These are phyloP conservation scores for Neurospora sp. DNA, from an alignment of 495 filamentous ascomycete species.

Conservation along the genomic window DNA sequence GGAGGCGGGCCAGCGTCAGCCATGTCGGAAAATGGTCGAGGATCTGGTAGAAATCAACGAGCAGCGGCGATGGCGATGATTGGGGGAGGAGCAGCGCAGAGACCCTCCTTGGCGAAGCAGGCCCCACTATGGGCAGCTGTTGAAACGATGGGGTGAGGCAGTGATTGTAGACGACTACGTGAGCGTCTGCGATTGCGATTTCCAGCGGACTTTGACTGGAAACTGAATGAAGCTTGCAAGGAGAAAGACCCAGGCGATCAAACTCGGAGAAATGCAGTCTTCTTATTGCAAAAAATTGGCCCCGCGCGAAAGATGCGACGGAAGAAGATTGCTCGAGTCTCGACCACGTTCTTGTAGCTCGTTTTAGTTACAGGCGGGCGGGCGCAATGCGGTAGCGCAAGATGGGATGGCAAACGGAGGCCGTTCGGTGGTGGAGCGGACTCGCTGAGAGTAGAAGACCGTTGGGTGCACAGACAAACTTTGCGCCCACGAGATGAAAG, in stretches of 20 bases:
- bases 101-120: conserved; percentile 12
- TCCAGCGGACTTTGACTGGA: not conserved
- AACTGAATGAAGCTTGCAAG: not conserved
- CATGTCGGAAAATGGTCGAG: conserved; percentile 39
- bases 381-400: not conserved
- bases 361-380: not conserved
- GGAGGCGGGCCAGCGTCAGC: conserved; percentile 53
- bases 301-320: not conserved
- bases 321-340: not conserved
- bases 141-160: not conserved
- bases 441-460: not conserved
- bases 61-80: conserved; percentile 5
- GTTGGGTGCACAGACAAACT: not conserved
- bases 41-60: not conserved
- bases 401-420: not conserved
- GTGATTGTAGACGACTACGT: not conserved
- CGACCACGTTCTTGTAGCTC: not conserved
- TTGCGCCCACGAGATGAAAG: not conserved
- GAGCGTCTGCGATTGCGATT: not conserved
- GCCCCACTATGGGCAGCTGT: conserved; percentile 5
- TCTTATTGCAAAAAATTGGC: not conserved
- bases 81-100: conserved; percentile 2
- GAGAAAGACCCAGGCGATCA: not conserved
- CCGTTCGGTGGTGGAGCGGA: not conserved
- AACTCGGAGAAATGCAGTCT: not conserved